Evolutionary conservation across 228 moss, liverwort and hornwort species (phyloP).

Genomic region (Sphagnum magellanicum): DNA sequence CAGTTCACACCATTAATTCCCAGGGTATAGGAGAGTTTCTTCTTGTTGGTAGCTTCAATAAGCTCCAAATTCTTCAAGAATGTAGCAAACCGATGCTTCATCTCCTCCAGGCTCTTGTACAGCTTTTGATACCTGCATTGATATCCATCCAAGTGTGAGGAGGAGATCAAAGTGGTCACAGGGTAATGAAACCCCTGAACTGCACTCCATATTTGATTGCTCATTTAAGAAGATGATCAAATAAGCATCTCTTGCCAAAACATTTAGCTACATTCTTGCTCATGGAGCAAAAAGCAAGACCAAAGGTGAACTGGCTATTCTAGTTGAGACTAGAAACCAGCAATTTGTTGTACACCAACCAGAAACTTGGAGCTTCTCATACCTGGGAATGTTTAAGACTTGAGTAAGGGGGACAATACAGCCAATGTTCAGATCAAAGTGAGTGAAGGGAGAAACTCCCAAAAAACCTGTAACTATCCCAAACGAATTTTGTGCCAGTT

Average conservation of each 20-base stretch:
- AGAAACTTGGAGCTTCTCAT: no score
- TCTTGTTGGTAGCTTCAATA: constrained; percentile 72
- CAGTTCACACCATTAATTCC: constrained; percentile 66
- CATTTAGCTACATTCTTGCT: background rate
- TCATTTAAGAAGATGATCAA: background rate
- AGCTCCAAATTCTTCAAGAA: constrained; percentile 73
- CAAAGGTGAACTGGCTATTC: background rate
- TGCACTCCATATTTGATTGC: background rate
- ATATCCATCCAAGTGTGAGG: background rate
- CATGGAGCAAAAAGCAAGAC: background rate
- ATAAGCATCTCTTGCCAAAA: background rate
- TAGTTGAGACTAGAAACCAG: no score
- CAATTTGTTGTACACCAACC: no score
- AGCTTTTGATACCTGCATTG: constrained; percentile 68
- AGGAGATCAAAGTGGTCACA: constrained; percentile 1
- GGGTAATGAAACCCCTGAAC: background rate
- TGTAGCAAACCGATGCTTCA: constrained; percentile 60
- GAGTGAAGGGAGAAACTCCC: background rate
- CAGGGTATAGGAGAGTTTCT: constrained; percentile 66
- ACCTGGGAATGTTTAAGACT: no score
- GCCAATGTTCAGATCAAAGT: no score
- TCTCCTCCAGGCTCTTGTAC: constrained; percentile 63
- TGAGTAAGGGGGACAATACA: no score
- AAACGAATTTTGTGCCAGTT: background rate
- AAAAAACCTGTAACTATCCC: background rate